Evolutionary conservation across 1,284 basidiomycete species (phyloP).

Genomic region (Moniliophthora roreri): DNA sequence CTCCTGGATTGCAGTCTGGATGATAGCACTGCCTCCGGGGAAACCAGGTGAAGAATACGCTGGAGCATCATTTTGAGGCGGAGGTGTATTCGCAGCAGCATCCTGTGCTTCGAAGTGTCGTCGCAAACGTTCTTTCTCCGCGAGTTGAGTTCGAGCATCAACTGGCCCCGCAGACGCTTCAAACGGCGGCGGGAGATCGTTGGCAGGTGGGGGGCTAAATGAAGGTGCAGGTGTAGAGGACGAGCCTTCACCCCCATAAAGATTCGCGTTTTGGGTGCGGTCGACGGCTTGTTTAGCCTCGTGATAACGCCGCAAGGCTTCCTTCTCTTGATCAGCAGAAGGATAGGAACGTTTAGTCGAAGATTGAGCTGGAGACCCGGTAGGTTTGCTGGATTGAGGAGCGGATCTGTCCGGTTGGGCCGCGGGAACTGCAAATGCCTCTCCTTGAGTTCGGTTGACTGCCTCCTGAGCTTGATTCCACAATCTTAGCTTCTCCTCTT

Average conservation of each 20-base stretch:
- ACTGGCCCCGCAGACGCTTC: constrained; percentile 28
- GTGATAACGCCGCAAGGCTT: constrained; percentile 62
- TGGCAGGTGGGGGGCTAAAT: constrained; percentile 18
- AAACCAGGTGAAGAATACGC: constrained; percentile 18
- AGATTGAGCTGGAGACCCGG: constrained; percentile 21
- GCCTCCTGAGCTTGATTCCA: constrained; percentile 67
- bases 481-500: constrained; percentile 69
- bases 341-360: constrained; percentile 18
- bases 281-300: constrained; percentile 72
- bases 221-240: constrained; percentile 22
- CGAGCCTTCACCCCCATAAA: constrained; percentile 62
- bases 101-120: neutral
- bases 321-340: constrained; percentile 55
- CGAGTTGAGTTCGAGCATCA: neutral
- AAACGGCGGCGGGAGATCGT: constrained; percentile 50
- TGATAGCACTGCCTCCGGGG: constrained; percentile 15
- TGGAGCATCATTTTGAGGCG: constrained; percentile 12
- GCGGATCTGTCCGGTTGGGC: constrained; percentile 14
- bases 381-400: constrained; percentile 30
- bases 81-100: constrained; percentile 11
- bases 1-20: constrained; percentile 39
- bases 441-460: constrained; percentile 49
- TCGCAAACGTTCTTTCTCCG: constrained; percentile 1
- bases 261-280: constrained; percentile 35
- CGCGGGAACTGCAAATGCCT: constrained; percentile 21